phyloP scores from a whole-genome alignment of 1,284 basidiomycete genomes.

The Pascua guehoae region DNA sequence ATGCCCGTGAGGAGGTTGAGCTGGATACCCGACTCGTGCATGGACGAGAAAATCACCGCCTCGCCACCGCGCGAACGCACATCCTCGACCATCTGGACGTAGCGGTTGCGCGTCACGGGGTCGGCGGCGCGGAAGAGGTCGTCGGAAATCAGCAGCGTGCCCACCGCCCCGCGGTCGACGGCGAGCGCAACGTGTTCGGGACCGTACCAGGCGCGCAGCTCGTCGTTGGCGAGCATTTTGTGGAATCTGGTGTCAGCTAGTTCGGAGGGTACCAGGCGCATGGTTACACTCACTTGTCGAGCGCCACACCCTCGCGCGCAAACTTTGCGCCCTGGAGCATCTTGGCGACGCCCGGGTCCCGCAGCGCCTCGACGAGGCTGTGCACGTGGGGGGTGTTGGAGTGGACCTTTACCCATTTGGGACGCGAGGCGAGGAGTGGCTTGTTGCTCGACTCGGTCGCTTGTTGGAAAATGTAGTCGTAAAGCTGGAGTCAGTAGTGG shows the following conservation, averaged over 20 bases:
- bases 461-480: constrained; percentile 79
- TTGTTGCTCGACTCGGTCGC: constrained; percentile 82
- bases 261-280: background rate
- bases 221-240: constrained; percentile 92
- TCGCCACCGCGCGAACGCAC: constrained; percentile 86
- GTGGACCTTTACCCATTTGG: constrained; percentile 89
- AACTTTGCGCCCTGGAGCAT: constrained; percentile 93
- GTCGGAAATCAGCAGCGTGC: constrained; percentile 91
- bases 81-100: constrained; percentile 83
- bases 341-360: constrained; percentile 76
- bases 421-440: constrained; percentile 64
- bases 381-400: constrained; percentile 93
- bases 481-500: constrained; percentile 42
- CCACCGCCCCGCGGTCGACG: constrained; percentile 87
- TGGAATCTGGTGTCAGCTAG: constrained; percentile 65
- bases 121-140: constrained; percentile 84
- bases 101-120: constrained; percentile 70
- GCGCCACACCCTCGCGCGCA: constrained; percentile 83
- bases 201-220: constrained; percentile 97
- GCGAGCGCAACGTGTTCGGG: constrained; percentile 90
- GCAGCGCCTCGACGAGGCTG: constrained; percentile 87
- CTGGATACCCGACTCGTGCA: constrained; percentile 98
- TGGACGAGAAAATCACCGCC: constrained; percentile 93
- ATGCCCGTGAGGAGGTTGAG: constrained; percentile 88
- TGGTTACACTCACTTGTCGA: constrained; percentile 66